A percentile compares a stretch with the other conserved stretches of the same genome.
These are phyloP conservation scores for Irpex sp. DNA, from an alignment of 1,284 basidiomycete genomes.

Conservation along the genomic window DNA sequence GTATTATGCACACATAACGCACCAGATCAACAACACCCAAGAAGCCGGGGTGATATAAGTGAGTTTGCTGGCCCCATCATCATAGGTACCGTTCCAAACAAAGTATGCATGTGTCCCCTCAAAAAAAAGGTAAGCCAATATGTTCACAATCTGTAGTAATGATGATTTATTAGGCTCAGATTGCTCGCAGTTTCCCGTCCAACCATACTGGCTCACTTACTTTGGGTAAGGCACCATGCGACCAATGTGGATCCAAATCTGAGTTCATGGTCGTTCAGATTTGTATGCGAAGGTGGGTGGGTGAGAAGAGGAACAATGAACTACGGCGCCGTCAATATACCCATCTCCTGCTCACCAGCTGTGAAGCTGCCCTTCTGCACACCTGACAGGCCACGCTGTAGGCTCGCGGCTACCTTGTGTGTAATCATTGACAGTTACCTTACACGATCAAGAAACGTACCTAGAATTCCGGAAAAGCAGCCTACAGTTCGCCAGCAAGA, in stretches of 20 bases:
- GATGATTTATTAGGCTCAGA: no score
- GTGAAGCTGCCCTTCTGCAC: not conserved
- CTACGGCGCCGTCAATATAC: not conserved
- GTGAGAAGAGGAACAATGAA: not conserved
- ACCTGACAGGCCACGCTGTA: not conserved
- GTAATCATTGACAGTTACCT: not conserved
- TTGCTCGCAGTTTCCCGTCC: no score
- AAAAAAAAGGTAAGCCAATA: not conserved
- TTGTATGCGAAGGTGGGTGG: not conserved
- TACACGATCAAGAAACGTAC: no score
- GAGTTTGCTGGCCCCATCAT: constrained; percentile 64
- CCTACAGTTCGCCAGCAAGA: not conserved
- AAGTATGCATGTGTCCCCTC: not conserved
- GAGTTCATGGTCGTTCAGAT: not conserved
- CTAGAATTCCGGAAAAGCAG: not conserved
- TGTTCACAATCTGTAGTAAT: not conserved
- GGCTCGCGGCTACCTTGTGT: not conserved
- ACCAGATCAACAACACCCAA: constrained; percentile 86
- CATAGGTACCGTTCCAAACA: constrained; percentile 54
- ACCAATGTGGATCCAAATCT: not conserved
- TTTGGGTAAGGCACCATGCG: not conserved
- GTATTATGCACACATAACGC: constrained; percentile 17
- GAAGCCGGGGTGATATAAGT: constrained; percentile 90
- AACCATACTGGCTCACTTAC: not conserved
- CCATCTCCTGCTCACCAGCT: not conserved